Evolutionary conservation across 148 eudicot genomes (phyloP).

Genomic region (Amaranthus palmeri): DNA sequence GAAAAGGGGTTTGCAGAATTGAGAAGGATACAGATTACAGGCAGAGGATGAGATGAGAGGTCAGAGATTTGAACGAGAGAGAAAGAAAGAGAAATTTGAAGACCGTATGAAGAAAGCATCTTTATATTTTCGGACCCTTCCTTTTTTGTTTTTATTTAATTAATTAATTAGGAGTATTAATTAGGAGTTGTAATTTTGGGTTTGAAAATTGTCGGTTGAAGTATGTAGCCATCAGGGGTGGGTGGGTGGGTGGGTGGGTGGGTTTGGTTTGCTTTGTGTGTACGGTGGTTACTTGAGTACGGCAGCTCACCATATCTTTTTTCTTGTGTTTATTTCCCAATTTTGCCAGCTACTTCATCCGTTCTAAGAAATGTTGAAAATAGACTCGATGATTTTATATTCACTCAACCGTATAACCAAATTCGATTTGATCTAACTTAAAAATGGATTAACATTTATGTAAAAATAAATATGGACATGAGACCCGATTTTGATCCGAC

Average conservation of each 20-base stretch:
- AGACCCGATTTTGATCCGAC: too few species aligned
- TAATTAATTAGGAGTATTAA: too few species aligned
- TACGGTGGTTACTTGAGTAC: constrained; percentile 16
- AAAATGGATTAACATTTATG: too few species aligned
- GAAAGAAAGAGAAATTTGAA: neutral
- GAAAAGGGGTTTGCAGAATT: neutral
- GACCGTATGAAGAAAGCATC: neutral
- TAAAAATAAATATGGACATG: too few species aligned
- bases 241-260: constrained; percentile 6
- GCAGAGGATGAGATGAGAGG: constrained; percentile 1
- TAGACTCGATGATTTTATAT: too few species aligned
- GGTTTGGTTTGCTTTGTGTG: neutral
- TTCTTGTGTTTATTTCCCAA: too few species aligned
- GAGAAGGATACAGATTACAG: neutral
- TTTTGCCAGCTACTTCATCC: too few species aligned
- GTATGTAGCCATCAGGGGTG: neutral
- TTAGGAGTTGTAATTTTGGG: neutral
- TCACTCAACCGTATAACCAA: too few species aligned
- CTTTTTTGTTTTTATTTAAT: neutral
- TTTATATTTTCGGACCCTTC: neutral
- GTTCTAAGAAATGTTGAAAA: too few species aligned
- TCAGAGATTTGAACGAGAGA: constrained; percentile 9
- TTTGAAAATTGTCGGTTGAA: constrained; percentile 4
- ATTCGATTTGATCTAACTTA: too few species aligned
- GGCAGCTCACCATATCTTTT: neutral